phyloP scores from a whole-genome alignment of 495 filamentous ascomycete species.

The Penicillium tannophilum region DNA sequence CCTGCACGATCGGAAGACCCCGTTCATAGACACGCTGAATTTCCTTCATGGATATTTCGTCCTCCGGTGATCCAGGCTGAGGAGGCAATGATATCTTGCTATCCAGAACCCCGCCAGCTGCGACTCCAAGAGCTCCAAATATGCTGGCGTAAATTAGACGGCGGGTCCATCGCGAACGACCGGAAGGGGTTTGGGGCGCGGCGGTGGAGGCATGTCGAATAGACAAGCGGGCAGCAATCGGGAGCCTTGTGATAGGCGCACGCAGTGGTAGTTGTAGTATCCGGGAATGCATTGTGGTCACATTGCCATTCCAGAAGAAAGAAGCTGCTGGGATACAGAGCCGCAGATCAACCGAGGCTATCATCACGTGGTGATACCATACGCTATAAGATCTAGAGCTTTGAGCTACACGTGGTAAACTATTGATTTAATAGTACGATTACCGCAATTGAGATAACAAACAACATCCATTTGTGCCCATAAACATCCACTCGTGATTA shows the following conservation, averaged over 20 bases:
- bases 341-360: slow-evolving; percentile 13
- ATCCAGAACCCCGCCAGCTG: slow-evolving; percentile 28
- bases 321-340: slow-evolving; percentile 3
- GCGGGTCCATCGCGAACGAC: slow-evolving; percentile 35
- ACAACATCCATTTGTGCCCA: slow-evolving; percentile 6
- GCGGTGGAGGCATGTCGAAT: slow-evolving; percentile 31
- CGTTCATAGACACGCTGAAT: slow-evolving; percentile 35
- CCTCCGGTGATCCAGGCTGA: slow-evolving; percentile 35
- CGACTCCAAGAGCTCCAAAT: slow-evolving; percentile 38
- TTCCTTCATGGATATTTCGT: slow-evolving; percentile 25
- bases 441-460: background rate
- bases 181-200: slow-evolving; percentile 19
- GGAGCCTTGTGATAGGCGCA: slow-evolving; percentile 5
- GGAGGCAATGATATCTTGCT: slow-evolving; percentile 32
- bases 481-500: slow-evolving; percentile 23
- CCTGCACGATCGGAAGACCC: slow-evolving; percentile 54
- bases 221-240: slow-evolving; percentile 5
- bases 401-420: background rate
- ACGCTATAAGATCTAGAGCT: background rate
- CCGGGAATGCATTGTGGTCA: slow-evolving; percentile 36
- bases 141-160: slow-evolving; percentile 39
- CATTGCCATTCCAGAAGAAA: slow-evolving; percentile 15
- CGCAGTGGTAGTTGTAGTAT: slow-evolving; percentile 30
- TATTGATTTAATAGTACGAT: background rate
- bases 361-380: slow-evolving; percentile 18